Evolutionary conservation across 2,329 filamentous ascomycete species (phyloP).

Genomic region (Conoideocrella luteorostrata): DNA sequence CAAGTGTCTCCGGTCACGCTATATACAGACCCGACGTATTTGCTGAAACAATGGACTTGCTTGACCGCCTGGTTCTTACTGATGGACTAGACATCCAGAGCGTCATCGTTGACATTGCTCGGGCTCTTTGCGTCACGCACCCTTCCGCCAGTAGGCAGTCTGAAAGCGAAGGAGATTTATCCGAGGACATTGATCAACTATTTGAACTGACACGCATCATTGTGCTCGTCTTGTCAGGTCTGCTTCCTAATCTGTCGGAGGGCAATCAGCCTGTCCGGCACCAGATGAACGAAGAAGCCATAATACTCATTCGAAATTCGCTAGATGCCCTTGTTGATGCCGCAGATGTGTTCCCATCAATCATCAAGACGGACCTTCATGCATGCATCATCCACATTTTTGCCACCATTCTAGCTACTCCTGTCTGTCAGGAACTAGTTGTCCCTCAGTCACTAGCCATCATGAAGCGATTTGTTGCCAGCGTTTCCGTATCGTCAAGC

Average conservation of each 20-base stretch:
- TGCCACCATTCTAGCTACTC: slow-evolving; percentile 82
- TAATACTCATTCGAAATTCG: slow-evolving; percentile 70
- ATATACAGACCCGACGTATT: slow-evolving; percentile 96
- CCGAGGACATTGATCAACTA: slow-evolving; percentile 94
- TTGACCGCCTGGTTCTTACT: slow-evolving; percentile 87
- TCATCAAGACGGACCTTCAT: slow-evolving; percentile 94
- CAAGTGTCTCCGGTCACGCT: slow-evolving; percentile 89
- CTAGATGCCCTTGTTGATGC: slow-evolving; percentile 89
- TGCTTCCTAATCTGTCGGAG: slow-evolving; percentile 76
- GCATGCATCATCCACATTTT: slow-evolving; percentile 97
- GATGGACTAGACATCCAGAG: slow-evolving; percentile 83
- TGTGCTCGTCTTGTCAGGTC: slow-evolving; percentile 80
- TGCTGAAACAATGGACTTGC: slow-evolving; percentile 91
- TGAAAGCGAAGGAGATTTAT: slow-evolving; percentile 67
- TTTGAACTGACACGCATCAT: slow-evolving; percentile 97
- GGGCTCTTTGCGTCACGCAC: slow-evolving; percentile 83
- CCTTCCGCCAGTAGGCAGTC: slow-evolving; percentile 64
- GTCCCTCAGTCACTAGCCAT: slow-evolving; percentile 86
- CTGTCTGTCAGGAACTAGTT: slow-evolving; percentile 75
- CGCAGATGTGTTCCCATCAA: slow-evolving; percentile 88
- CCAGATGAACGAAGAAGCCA: slow-evolving; percentile 80
- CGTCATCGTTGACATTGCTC: slow-evolving; percentile 89
- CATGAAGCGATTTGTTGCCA: slow-evolving; percentile 82
- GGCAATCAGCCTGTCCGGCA: slow-evolving; percentile 60
- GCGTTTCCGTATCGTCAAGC: slow-evolving; percentile 51